Conservation (phyloP, 306 rosid genomes). For the Quercus cerris region DNA sequence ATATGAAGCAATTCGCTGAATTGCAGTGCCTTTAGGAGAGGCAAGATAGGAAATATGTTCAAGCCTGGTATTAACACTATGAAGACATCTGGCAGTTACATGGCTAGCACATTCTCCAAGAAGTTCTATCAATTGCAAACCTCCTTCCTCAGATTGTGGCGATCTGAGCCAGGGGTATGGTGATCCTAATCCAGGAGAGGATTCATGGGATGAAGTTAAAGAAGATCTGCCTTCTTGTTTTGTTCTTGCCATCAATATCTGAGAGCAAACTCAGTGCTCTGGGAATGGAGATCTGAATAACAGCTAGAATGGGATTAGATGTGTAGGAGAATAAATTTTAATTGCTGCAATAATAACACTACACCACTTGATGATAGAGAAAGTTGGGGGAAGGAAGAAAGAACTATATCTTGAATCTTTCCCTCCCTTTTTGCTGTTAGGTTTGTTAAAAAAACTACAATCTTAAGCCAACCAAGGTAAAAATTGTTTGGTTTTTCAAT, state of each 20-base stretch:
- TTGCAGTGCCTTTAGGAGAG: conserved; percentile 72
- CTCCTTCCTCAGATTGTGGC: conserved; percentile 52
- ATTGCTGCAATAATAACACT: not conserved
- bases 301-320: not conserved
- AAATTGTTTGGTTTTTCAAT: not conserved
- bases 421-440: not conserved
- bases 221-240: conserved; percentile 42
- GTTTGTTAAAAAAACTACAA: not conserved
- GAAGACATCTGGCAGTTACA: conserved; percentile 71
- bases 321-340: not conserved
- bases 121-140: conserved; percentile 49
- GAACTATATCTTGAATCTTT: not conserved
- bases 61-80: conserved; percentile 62
- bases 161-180: conserved; percentile 63
- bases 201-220: conserved; percentile 28
- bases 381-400: not conserved
- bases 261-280: not conserved
- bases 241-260: conserved; percentile 25
- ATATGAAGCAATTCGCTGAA: conserved; percentile 71
- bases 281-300: conserved; percentile 6
- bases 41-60: conserved; percentile 68
- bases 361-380: not conserved
- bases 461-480: not conserved
- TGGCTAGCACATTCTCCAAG: conserved; percentile 62
- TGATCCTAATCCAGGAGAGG: conserved; percentile 55